Percentiles rank a stretch among this genome's conserved stretches.
Evolutionary conservation across 352 stramenopile genomes (phyloP).

Genomic region (Globisporangium paddicum): DNA sequence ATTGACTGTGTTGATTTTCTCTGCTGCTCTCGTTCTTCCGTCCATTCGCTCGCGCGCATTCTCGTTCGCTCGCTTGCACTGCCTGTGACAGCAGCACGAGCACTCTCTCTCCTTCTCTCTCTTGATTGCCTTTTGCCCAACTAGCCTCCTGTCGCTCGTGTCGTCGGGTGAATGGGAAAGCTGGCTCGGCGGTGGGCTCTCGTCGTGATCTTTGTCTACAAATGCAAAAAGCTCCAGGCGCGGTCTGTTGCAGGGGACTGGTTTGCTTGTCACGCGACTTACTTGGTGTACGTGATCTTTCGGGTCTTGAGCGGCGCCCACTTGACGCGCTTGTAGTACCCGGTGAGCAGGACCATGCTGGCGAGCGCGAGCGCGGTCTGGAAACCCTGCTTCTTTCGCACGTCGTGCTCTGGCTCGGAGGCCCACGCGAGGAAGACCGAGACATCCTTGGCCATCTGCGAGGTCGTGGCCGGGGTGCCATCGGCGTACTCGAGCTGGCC

Average conservation of each 20-base stretch:
- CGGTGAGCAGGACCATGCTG: constrained; percentile 89
- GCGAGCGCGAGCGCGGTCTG: constrained; percentile 92
- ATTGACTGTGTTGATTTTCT: constrained; percentile 1
- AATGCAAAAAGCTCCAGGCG: constrained; percentile 11
- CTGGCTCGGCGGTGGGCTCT: not conserved
- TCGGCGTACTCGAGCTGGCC: constrained; percentile 98
- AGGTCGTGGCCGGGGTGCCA: constrained; percentile 95
- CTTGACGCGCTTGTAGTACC: constrained; percentile 99
- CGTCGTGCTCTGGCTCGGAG: constrained; percentile 96
- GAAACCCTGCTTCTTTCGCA: constrained; percentile 97
- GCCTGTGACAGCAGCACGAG: not conserved
- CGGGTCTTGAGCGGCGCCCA: constrained; percentile 97
- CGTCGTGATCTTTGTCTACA: constrained; percentile 16
- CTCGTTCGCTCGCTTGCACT: not conserved
- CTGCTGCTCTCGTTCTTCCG: not conserved
- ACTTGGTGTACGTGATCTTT: constrained; percentile 98
- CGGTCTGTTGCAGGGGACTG: not conserved
- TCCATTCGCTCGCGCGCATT: not conserved
- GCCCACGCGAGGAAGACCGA: constrained; percentile 97
- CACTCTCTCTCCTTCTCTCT: not conserved
- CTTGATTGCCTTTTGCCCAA: not conserved
- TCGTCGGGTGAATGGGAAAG: not conserved
- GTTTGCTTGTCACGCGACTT: constrained; percentile 24
- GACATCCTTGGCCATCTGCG: constrained; percentile 98
- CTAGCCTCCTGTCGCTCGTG: not conserved